These are phyloP conservation scores for Neonectria neomacrospora DNA, from an alignment of 2,329 filamentous ascomycete genomes.

Conservation along the genomic window DNA sequence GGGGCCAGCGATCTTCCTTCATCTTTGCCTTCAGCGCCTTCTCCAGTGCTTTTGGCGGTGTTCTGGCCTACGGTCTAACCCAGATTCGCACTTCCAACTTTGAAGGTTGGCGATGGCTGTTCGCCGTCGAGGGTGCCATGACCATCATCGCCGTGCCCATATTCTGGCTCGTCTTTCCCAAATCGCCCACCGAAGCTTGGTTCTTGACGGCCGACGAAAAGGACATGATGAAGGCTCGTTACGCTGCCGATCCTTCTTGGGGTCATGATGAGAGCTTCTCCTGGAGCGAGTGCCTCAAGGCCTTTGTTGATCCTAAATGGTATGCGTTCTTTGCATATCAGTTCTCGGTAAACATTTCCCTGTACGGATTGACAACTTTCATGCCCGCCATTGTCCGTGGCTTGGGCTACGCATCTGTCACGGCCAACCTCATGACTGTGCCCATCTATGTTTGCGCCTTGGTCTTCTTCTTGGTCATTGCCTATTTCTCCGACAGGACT, in stretches of 20 bases:
- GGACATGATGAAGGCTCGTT: slow-evolving; percentile 38
- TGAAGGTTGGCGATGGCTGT: slow-evolving; percentile 45
- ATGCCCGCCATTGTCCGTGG: slow-evolving; percentile 44
- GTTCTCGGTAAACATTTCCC: slow-evolving; percentile 45
- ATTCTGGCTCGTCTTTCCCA: slow-evolving; percentile 42
- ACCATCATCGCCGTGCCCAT: slow-evolving; percentile 51
- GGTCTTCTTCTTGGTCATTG: slow-evolving; percentile 40
- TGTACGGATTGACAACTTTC: slow-evolving; percentile 47
- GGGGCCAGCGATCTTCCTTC: slow-evolving; percentile 47
- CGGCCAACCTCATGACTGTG: slow-evolving; percentile 49
- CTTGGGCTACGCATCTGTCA: slow-evolving; percentile 46
- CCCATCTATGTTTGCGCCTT: slow-evolving; percentile 31
- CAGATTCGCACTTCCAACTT: slow-evolving; percentile 48
- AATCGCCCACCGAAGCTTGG: slow-evolving; percentile 44
- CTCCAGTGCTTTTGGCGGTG: slow-evolving; percentile 55
- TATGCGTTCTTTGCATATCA: slow-evolving; percentile 45
- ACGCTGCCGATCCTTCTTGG: slow-evolving; percentile 26
- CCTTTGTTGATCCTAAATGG: slow-evolving; percentile 47
- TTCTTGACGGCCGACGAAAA: slow-evolving; percentile 34
- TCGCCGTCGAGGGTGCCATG: slow-evolving; percentile 51
- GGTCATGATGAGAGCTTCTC: slow-evolving; percentile 29
- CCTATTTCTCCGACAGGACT: slow-evolving; percentile 42
- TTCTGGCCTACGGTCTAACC: slow-evolving; percentile 55
- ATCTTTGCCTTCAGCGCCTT: slow-evolving; percentile 55
- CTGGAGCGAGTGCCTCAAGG: slow-evolving; percentile 31